phyloP scores from a whole-genome alignment of 1,284 basidiomycete genomes.

The Cutaneotrichosporon sp. region DNA sequence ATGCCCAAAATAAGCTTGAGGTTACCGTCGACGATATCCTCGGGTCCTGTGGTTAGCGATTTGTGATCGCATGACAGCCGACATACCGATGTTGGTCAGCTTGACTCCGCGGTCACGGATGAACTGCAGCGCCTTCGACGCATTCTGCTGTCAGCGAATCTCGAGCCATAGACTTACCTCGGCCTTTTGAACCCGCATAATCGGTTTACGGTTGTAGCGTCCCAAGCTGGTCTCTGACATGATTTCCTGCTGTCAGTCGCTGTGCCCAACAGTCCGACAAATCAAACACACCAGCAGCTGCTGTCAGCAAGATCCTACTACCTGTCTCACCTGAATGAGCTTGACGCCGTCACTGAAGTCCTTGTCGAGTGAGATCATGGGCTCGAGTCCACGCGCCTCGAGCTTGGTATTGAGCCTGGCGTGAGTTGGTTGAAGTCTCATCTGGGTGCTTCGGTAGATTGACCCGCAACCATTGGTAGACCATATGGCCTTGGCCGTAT shows the following conservation, averaged over 20 bases:
- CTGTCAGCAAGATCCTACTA: constrained; percentile 20
- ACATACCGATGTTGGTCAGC: constrained; percentile 89
- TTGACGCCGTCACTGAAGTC: constrained; percentile 94
- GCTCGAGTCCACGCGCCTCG: constrained; percentile 72
- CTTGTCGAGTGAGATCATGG: constrained; percentile 83
- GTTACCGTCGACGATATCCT: constrained; percentile 97
- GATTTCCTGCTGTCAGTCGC: constrained; percentile 62
- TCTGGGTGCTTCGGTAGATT: too few species aligned
- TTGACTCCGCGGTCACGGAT: constrained; percentile 92
- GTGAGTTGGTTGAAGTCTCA: not conserved
- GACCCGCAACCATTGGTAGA: too few species aligned
- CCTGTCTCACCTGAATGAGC: constrained; percentile 66
- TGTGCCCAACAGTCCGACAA: not conserved
- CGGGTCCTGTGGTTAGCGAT: constrained; percentile 22
- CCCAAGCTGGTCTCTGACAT: constrained; percentile 92
- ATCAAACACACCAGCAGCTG: constrained; percentile 67
- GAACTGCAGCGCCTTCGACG: constrained; percentile 91
- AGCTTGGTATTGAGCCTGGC: constrained; percentile 91
- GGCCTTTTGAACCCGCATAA: constrained; percentile 91
- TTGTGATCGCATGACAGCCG: not conserved
- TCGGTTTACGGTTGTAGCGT: constrained; percentile 81
- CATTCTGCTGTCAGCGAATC: constrained; percentile 56
- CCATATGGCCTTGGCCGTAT: not conserved
- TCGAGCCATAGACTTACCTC: constrained; percentile 52
- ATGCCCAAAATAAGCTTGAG: constrained; percentile 95